Evolutionary conservation across 257 asterid genomes (phyloP), one percentile per base, ranked within the genome.

Genomic region (Salvia hispanica): DNA sequence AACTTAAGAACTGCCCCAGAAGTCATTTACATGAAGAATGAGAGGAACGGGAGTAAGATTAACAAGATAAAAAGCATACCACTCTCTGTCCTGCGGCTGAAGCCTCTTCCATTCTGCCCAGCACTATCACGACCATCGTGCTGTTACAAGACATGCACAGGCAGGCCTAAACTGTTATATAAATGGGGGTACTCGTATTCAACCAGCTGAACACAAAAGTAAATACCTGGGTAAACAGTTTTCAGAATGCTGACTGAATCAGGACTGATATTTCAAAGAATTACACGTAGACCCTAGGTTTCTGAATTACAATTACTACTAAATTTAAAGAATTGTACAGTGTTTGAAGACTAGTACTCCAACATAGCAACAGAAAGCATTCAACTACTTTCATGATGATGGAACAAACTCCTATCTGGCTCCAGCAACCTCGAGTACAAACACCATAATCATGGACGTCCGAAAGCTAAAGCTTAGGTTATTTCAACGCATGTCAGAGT

Each of bases 111-210:
- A 79, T 65, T 85, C 78, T 85, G 87, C 78, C 85, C 86, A 52
- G 80, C 81, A 84, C 69, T 74, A 76, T 82, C 90, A 62, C 97
- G 95, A 56, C 90, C 95, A 72, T 88, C 96, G 70, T 86, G 97
- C 98, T 92, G 98, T 76, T 84, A 92, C 48, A 88, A 89, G 84
- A 92, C 92, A 92, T 70, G 81, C 84, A 92, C 76, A 90, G 90
- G 86, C 88, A 86, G 82, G 85, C 85, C 91, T 77, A 91, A 65
- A 84, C 85, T 74, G 85, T 92, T 88, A 92, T 85, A 84, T 82
- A 77, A 75, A 71, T 62, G 72, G 80, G 78, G 72, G 77, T 73
- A 81, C 85, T 77, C 77, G 74, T 77, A 87, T 76, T 80, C 87
- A 83, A 76, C 81, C 73, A 73, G 85, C 84, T 76, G 88, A 79